Evolutionary conservation across 768 basidiomycete genomes (phyloP).

Genomic region (Suillus spraguei): DNA sequence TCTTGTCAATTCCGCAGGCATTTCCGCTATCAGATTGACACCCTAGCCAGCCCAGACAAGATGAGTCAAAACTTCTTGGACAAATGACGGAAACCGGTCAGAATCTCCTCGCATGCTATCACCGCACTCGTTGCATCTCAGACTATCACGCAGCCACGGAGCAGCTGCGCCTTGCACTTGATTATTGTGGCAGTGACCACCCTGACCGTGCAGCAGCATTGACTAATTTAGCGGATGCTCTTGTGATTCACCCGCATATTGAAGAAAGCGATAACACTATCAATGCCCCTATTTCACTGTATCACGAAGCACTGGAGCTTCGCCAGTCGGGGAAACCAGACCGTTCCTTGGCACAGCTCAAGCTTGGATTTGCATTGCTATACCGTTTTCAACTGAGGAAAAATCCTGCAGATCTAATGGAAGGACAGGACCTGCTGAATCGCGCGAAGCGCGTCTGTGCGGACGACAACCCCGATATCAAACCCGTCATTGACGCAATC

Average conservation of each 20-base stretch:
- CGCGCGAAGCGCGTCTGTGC: not conserved
- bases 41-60: not conserved
- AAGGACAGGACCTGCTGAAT: slow-evolving; percentile 5
- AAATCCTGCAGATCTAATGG: slow-evolving; percentile 7
- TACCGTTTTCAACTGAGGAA: slow-evolving; percentile 8
- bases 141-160: slow-evolving; percentile 7
- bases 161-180: slow-evolving; percentile 13
- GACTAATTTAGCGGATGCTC: slow-evolving; percentile 16
- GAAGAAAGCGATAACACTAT: not conserved
- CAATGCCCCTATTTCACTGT: slow-evolving; percentile 2
- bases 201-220: slow-evolving; percentile 8
- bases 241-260: slow-evolving; percentile 4
- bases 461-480: not conserved
- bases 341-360: slow-evolving; percentile 11
- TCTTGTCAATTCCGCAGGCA: not conserved
- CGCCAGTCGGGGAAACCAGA: slow-evolving; percentile 12
- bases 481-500: not conserved
- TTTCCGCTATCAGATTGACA: not conserved
- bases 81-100: slow-evolving; percentile 6
- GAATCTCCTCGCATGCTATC: slow-evolving; percentile 8
- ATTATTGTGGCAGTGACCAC: slow-evolving; percentile 5
- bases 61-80: not conserved
- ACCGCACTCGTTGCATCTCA: slow-evolving; percentile 8
- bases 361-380: slow-evolving; percentile 13
- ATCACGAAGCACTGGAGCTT: slow-evolving; percentile 17